Percentiles rank a stretch among this genome's conserved stretches.
Evolutionary conservation across 1,139 yeast species (phyloP).

Genomic region (Nematodospora anomalae): DNA sequence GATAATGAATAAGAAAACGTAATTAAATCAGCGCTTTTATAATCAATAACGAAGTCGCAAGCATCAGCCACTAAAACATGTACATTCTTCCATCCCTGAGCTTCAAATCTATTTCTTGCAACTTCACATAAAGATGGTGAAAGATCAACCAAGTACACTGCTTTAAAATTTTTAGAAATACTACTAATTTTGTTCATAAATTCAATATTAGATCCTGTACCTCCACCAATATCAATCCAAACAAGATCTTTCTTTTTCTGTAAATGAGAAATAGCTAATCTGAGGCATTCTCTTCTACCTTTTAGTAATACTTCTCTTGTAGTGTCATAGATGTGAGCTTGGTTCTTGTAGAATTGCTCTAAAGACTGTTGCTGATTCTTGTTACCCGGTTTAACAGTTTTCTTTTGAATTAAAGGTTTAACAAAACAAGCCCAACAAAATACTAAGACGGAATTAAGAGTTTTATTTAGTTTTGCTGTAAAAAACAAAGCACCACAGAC

Average conservation of each 20-base stretch:
- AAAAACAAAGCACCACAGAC: conserved; percentile 18
- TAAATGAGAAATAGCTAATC: conserved; percentile 59
- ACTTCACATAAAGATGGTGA: conserved; percentile 75
- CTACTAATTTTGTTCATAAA: conserved; percentile 61
- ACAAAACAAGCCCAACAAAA: conserved; percentile 62
- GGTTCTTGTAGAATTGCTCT: conserved; percentile 72
- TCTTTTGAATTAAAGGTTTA: conserved; percentile 56
- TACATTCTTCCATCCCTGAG: conserved; percentile 59
- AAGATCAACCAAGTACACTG: conserved; percentile 70
- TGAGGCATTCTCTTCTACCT: conserved; percentile 69
- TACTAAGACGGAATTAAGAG: conserved; percentile 32
- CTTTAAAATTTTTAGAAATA: conserved; percentile 53
- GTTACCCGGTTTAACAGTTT: conserved; percentile 9
- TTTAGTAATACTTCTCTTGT: conserved; percentile 65
- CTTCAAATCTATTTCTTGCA: conserved; percentile 58
- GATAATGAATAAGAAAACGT: conserved; percentile 80
- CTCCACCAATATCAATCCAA: conserved; percentile 88
- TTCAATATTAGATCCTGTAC: conserved; percentile 82
- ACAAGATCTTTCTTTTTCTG: conserved; percentile 47
- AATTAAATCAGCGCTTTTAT: conserved; percentile 53
- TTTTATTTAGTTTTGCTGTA: conserved; percentile 24
- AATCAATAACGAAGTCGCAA: conserved; percentile 58
- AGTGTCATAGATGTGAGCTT: conserved; percentile 71
- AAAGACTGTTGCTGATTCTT: conserved; percentile 57
- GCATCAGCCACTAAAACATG: conserved; percentile 75